Percentiles rank a stretch among this genome's conserved stretches.
These are phyloP conservation scores for Eimeria praecox DNA, from an alignment of 169 alveolate genomes.

Conservation along the genomic window DNA sequence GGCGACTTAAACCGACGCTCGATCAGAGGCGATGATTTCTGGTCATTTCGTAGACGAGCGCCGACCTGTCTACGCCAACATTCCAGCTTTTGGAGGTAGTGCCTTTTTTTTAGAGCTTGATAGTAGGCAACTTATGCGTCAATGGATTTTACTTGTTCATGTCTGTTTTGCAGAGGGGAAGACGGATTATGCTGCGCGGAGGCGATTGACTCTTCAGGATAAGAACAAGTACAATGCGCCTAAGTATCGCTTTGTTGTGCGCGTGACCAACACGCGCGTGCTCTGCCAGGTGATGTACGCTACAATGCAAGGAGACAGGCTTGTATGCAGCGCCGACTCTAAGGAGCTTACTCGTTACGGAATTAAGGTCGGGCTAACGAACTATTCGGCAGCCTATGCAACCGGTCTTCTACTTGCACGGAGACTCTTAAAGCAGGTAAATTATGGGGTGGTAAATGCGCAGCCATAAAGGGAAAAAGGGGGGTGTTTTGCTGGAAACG, in stretches of 20 bases:
- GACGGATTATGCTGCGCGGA: slow-evolving; percentile 99
- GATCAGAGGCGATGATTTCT: neutral
- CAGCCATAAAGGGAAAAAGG: neutral
- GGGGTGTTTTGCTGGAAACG: neutral
- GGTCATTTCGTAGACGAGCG: slow-evolving; percentile 4
- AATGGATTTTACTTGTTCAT: neutral
- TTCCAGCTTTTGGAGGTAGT: neutral
- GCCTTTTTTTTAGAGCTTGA: neutral
- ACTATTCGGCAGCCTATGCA: slow-evolving; percentile 99
- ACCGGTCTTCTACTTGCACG: slow-evolving; percentile 99
- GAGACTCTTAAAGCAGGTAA: slow-evolving; percentile 94
- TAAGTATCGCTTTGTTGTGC: slow-evolving; percentile 99
- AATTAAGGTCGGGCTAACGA: slow-evolving; percentile 98
- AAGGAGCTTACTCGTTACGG: slow-evolving; percentile 98
- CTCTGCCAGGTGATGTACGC: slow-evolving; percentile 98
- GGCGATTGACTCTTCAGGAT: slow-evolving; percentile 98
- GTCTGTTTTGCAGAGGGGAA: slow-evolving; percentile 96
- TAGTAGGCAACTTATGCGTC: neutral
- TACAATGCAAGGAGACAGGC: slow-evolving; percentile 98
- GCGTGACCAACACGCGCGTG: slow-evolving; percentile 97
- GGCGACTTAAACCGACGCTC: slow-evolving; percentile 73
- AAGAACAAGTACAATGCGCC: slow-evolving; percentile 99
- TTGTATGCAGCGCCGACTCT: slow-evolving; percentile 98
- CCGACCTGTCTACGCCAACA: slow-evolving; percentile 76
- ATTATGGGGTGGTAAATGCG: neutral